Evolutionary conservation across 805 yeast genomes (phyloP), one percentile per base, ranked within the genome.

Genomic region (Schwanniomyces polymorphus): DNA sequence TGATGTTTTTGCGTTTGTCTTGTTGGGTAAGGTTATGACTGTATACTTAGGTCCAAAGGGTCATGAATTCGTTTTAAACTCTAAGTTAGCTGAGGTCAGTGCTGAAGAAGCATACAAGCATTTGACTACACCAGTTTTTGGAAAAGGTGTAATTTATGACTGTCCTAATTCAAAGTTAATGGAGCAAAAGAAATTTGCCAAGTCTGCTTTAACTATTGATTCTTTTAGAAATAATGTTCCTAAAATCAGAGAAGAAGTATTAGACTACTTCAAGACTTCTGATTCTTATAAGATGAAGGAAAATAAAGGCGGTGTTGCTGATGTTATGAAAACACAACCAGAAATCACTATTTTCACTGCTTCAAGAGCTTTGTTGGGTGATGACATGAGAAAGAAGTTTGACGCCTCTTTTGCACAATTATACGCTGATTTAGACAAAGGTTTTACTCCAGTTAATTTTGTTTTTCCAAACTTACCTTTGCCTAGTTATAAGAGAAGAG

Each of bases 121-220:
- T 65, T 79, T 94, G 69, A 94, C 99, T n/a, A 92, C 98, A n/a
- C 99, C 99, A 11, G 97, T 91, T 12, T 94, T 94, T 58, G 99
- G 99, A 59, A 84, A 91, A 62, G 99, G 98, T 60, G 99, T 94
- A 45, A 88, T 94, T 44, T 94, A 94, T 66, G 99, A 94, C 72
- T 92, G 97, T 71, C 90, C 99, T 53, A 94, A 94, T 73, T 72
- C 83, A 60, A 83, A 91, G 56, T 80, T 94, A 61, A 94, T 94
- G 99, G 99, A 94, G 67, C 99, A 94, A 71, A 94, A 94, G 82
- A 94, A 91, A 74, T 94, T 94, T 61, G 96, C 91, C 52, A 94
- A 94, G 71, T 81, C 81, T 45, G 95, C 97, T 18, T 78, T 94
- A 57, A 87, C 97, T 25, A 82, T 80, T 54, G 97, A 88, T 39